Conservation (phyloP, 2,329 filamentous ascomycete species). For the Colletotrichum tabaci region DNA sequence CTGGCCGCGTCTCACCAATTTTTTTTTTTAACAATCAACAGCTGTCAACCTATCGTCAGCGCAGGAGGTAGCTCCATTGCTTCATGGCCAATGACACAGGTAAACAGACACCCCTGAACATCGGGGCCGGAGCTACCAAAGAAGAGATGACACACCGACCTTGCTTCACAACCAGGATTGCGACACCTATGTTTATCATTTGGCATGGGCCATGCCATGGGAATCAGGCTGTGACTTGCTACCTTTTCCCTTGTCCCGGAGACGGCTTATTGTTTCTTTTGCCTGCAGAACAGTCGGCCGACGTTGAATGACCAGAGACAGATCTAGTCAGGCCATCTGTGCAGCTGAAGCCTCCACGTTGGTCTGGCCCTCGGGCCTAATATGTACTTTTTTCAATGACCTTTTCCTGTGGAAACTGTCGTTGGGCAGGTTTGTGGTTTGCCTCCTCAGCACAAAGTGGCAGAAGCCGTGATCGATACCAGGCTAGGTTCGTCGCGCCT, state of each 20-base stretch:
- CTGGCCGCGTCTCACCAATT: neutral
- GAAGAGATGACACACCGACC: neutral
- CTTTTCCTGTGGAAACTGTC: neutral
- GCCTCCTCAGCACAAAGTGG: neutral
- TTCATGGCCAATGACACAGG: neutral
- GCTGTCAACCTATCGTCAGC: neutral
- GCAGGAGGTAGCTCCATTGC: neutral
- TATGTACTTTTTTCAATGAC: too few species aligned
- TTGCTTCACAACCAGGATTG: neutral
- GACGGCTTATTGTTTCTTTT: neutral
- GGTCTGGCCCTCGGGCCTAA: neutral
- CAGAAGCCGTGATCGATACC: neutral
- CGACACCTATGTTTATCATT: neutral
- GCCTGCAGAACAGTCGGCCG: neutral
- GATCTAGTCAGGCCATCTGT: neutral
- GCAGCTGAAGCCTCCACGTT: neutral
- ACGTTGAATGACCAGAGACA: neutral
- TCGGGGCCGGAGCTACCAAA: neutral
- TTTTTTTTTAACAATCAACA: neutral
- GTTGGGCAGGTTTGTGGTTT: neutral
- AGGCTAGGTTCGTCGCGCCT: neutral
- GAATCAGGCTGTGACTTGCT: neutral
- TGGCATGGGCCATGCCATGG: neutral
- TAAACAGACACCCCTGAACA: neutral
- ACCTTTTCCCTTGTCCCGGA: neutral